Base-by-base conservation (phyloP, 2,329 filamentous ascomycete species). In the Fusarium sp. region DNA sequence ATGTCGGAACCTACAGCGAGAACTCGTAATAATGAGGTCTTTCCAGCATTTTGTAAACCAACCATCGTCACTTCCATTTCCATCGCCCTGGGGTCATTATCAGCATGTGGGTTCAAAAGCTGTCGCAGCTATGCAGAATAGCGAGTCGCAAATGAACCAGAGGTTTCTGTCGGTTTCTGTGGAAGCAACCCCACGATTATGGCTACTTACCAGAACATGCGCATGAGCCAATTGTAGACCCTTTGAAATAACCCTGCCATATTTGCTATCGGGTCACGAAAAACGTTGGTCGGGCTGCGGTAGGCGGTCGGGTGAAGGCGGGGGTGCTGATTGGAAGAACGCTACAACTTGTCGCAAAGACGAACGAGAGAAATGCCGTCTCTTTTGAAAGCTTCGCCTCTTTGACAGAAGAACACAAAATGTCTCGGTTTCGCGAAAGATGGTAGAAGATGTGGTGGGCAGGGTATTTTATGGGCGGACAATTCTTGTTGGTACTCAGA, bases 31-130 rank as follows among this genome's bases (percentile, higher is more conserved):
- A 99, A 84, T 70, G 95, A 98, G 42, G 96, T 98, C 86, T 99
- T 99, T 79, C 96, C 96, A 66, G 96, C 96, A 85, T 98, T 98
- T 82, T 99, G 96, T 80, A 99, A 86, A 29, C 96, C 96, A 81
- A 99, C 95, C 92, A 99, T 97, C 76, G 96, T 98, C 81, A 99
- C 95, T 84, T 99, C 96, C 95, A 99, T 98, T 86, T 99, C 96
- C 75, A 95, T 97, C 76, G 95, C 94, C 96, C 95, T 98, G 74
- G 70, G 64, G 33, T 41, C 25, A 45, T 44, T 49, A 62, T 79
- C 70, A 79, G 70, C 71, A 73, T 74, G 65, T 74, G 65, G 75
- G 72, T 62, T 42, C 64, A 73, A 58, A 50, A 59, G 70, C 46
- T 55, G 61, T 62, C 44, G 55, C 62, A 62, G 50, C 45, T 38